These are phyloP conservation scores for Solanum tarijense DNA, from an alignment of 257 asterid species.

Conservation along the genomic window DNA sequence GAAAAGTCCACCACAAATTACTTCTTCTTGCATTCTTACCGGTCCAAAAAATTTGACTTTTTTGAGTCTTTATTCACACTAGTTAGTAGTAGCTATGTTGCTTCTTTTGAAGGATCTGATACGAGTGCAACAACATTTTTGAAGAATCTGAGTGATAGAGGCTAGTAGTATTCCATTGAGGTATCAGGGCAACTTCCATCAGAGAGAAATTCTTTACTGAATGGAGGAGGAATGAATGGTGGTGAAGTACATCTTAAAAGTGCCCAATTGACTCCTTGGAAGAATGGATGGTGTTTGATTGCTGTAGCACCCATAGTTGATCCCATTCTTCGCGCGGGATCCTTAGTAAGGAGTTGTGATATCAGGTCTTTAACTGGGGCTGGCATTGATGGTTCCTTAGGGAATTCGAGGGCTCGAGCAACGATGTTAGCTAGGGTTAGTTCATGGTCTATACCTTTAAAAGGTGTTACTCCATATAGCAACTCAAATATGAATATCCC, in stretches of 20 bases:
- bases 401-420: constrained; percentile 70
- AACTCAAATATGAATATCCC: constrained; percentile 66
- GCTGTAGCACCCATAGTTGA: constrained; percentile 67
- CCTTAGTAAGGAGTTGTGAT: constrained; percentile 48
- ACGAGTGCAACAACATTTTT: background rate
- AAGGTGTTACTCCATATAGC: constrained; percentile 61
- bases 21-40: background rate
- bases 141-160: background rate
- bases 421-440: constrained; percentile 57
- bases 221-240: constrained; percentile 51
- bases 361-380: constrained; percentile 48
- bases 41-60: background rate
- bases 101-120: background rate
- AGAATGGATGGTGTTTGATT: constrained; percentile 55
- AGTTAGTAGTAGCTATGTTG: background rate
- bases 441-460: constrained; percentile 62
- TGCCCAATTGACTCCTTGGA: constrained; percentile 71
- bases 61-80: constrained; percentile 3
- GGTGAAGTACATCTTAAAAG: constrained; percentile 62
- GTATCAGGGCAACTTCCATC: constrained; percentile 37
- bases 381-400: constrained; percentile 41
- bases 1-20: background rate
- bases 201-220: constrained; percentile 25
- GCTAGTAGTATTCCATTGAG: constrained; percentile 41
- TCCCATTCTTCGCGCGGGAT: constrained; percentile 46